Base-by-base conservation (phyloP, 306 rosid genomes). In the Vigna unguiculata region DNA sequence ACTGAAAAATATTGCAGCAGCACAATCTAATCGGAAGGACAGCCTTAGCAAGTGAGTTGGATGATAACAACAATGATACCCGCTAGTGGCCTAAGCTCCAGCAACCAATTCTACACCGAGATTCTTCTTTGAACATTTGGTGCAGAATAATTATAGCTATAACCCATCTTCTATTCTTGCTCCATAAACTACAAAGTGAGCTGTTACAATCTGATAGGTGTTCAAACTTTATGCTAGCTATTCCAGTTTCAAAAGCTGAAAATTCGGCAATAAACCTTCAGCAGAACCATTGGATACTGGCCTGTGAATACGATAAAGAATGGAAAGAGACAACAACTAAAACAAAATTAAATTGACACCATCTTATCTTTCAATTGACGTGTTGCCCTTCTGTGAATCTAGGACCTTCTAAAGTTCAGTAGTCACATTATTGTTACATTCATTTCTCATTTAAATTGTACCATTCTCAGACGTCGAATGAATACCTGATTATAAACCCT, bases 11-110 rank as follows among this genome's bases (percentile, higher is more conserved):
- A 51, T 13, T 20, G 22, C 9, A 69, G 60, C 81, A 64, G 51
- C 82, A 78, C 82, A 78, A 82, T 86, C 86, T 75, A 89, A 72
- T 75, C 86, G 88, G 28, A 62, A 74, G 0, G 86, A 81, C 57
- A 88, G 80, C 53, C 78, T 72, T 73, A 83, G 86, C 72, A 92
- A 73, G 30, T 84, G 81, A 84, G 75, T 82, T 45, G 97, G 92
- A 70, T 65, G n/a, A 74, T 91, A 92, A 80, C 86, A 85, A 83
- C 90, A 92, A 83, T 96, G 88, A 66, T 80, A 75, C 93, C 96
- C 90, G 76, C 86, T 83, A 71, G 84, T 67, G 20, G 65, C 80
- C 77, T 72, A 85, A 78, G 81, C 81, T 76, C 86, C 86, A 59
- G 84, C 52, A 79, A 86, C 80, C 82, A 83, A 81, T 72, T 87